Evolutionary conservation across 2,329 filamentous ascomycete genomes (phyloP).

Genomic region (Aspergillus jensenii): DNA sequence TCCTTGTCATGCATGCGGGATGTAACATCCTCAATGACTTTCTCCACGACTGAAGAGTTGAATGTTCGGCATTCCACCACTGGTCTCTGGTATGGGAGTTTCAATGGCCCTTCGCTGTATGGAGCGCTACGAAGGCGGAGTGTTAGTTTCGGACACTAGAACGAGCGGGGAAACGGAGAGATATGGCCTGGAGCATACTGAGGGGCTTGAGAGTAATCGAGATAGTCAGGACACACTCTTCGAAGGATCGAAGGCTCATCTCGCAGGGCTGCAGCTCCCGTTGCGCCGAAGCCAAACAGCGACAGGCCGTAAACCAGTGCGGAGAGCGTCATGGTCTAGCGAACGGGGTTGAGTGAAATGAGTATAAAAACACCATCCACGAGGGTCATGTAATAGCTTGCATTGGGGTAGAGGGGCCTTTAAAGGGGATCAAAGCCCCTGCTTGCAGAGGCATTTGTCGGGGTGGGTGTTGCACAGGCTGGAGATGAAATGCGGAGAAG

Average conservation of each 20-base stretch:
- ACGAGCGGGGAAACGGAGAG: background rate
- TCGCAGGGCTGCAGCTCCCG: constrained; percentile 15
- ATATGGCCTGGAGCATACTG: constrained; percentile 53
- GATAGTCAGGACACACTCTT: constrained; percentile 66
- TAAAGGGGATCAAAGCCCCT: background rate
- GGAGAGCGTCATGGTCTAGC: constrained; percentile 10
- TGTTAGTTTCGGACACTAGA: background rate
- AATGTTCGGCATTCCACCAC: constrained; percentile 83
- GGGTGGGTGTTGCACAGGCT: background rate
- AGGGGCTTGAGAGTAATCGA: constrained; percentile 55
- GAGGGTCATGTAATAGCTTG: background rate
- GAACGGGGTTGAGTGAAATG: background rate
- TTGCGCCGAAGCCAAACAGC: constrained; percentile 8
- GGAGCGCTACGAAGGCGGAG: constrained; percentile 60
- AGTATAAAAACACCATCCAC: background rate
- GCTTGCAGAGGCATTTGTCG: background rate
- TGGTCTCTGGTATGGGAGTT: constrained; percentile 83
- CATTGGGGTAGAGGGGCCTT: background rate
- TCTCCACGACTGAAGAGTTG: constrained; percentile 79
- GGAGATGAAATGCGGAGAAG: constrained; percentile 10
- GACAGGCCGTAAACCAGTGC: constrained; percentile 18
- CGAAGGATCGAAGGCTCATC: constrained; percentile 30
- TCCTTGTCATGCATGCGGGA: constrained; percentile 79
- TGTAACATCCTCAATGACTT: constrained; percentile 81
- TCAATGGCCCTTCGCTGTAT: constrained; percentile 73